Base-by-base conservation (phyloP, 192 early-diverging fungal species). In the Chytriomyces sp. region DNA sequence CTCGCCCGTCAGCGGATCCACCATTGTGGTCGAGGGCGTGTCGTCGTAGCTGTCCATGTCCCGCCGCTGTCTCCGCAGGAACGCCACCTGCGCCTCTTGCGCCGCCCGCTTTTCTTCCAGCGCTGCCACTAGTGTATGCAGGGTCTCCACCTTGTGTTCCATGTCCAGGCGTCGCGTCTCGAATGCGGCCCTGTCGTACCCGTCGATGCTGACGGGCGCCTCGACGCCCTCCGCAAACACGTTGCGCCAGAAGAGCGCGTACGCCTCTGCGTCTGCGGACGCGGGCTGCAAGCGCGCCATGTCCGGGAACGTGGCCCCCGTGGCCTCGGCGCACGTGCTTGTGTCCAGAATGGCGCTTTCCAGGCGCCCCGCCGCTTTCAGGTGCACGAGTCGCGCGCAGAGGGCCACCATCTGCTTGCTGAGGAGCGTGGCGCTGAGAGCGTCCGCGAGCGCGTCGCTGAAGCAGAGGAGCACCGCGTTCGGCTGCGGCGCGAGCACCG, bases 171-270 rank as follows among this genome's bases (percentile, higher is more conserved):
- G 26, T 64, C 80, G 70, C 22, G 39, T 40, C 39, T 83, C 78
- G 12, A 84, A 28, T 2, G 64, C 67, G 3, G 52, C 64, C 39
- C 73, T 44, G 49, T 86, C 80, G 25, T 25, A 34, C 8, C 37
- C 40, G 22, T 78, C 77, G 26, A 84, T 57, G 25, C 25, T 0
- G 81, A 80, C 63, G 72, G 81, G 34, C 64, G 68, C 17, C 70
- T 72, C 68, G 4, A 36, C 37, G 31, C 58, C 58, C 32, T 86
- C 82, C n/a, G 84, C 69, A 52, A 72, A 84, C 66, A 74, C 57
- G 14, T 73, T 49, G n/a, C 62, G 30, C 80, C 80, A 86, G 58
- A 82, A 85, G 5, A 67, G 55, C 10, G 58, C 32, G 37, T 28
- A 60, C 1, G 58, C 58, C 1, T 26, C 22, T 28, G 7, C 33